phyloP scores from a whole-genome alignment of 106 monocot genomes.

The Dioscorea zingiberensis region DNA sequence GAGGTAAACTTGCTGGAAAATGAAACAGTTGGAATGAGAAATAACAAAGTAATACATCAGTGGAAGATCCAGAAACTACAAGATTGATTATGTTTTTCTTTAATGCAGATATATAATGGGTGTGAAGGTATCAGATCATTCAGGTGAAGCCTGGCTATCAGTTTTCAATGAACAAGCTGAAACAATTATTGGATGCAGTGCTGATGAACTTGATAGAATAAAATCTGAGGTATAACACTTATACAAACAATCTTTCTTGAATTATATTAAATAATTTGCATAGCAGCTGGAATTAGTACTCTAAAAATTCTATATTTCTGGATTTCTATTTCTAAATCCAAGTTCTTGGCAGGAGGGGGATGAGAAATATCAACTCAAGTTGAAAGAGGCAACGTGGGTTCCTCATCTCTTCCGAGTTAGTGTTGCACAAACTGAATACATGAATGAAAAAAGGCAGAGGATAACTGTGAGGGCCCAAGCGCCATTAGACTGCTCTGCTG shows the following conservation, averaged over 20 bases:
- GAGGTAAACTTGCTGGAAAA: slow-evolving; percentile 31
- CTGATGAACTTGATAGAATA: slow-evolving; percentile 83
- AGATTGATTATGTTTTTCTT: not conserved
- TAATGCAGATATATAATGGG: slow-evolving; percentile 76
- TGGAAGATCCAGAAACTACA: not conserved
- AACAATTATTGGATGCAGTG: slow-evolving; percentile 85
- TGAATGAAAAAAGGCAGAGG: slow-evolving; percentile 75
- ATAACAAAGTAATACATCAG: no score
- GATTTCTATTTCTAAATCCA: no score
- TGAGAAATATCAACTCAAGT: slow-evolving; percentile 59
- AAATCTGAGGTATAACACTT: slow-evolving; percentile 60
- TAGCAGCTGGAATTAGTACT: no score
- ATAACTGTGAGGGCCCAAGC: slow-evolving; percentile 68
- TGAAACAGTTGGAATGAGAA: no score
- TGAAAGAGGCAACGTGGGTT: slow-evolving; percentile 85
- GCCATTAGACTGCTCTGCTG: slow-evolving; percentile 53
- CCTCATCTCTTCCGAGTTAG: slow-evolving; percentile 74
- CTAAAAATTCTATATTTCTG: no score
- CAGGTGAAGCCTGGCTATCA: slow-evolving; percentile 91
- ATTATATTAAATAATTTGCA: no score
- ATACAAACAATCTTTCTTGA: not conserved
- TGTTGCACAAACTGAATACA: slow-evolving; percentile 69
- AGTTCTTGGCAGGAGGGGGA: slow-evolving; percentile 49
- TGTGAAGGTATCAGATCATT: slow-evolving; percentile 70
- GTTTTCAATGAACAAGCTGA: slow-evolving; percentile 96